A percentile compares a stretch with the other conserved stretches of the same genome.
Conservation (phyloP, 805 yeast genomes). For the Metschnikowia amazonensis region DNA sequence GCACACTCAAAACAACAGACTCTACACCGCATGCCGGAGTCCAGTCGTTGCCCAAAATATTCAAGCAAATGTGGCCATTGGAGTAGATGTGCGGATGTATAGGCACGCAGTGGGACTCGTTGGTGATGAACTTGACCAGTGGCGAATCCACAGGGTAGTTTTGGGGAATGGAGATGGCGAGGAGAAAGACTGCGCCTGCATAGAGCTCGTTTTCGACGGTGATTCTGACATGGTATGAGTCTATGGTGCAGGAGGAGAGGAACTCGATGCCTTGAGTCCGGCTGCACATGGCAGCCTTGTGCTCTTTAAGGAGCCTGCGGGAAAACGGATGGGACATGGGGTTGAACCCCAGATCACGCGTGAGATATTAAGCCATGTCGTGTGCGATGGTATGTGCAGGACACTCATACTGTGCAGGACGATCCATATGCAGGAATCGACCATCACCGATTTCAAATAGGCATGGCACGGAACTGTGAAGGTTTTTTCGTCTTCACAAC, state of each 20-base stretch:
- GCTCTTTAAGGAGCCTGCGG: conserved; percentile 17
- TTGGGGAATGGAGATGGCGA: conserved; percentile 10
- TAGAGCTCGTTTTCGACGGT: conserved; percentile 12
- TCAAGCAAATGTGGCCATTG: conserved; percentile 75
- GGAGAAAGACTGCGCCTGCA: conserved; percentile 8
- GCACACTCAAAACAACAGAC: conserved; percentile 52
- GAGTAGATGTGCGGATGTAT: conserved; percentile 72
- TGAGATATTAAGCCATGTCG: not conserved
- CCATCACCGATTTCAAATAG: not conserved
- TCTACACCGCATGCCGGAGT: conserved; percentile 57
- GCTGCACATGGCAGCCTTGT: conserved; percentile 6
- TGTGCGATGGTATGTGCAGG: not conserved
- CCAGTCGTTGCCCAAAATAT: conserved; percentile 64
- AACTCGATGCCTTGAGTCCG: conserved; percentile 10
- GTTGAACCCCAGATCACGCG: not conserved
- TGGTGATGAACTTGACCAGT: conserved; percentile 12
- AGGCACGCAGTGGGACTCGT: conserved; percentile 41
- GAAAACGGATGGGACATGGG: conserved; percentile 17
- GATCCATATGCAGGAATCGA: too few species aligned
- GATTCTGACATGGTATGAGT: conserved; percentile 9
- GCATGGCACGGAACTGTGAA: conserved; percentile 3
- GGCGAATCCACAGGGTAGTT: conserved; percentile 19
- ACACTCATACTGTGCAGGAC: too few species aligned
- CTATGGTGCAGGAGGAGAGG: conserved; percentile 11
- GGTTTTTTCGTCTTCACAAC: conserved; percentile 1